Conservation (phyloP, 208 protist genomes). For the Hexamita inflata region DNA sequence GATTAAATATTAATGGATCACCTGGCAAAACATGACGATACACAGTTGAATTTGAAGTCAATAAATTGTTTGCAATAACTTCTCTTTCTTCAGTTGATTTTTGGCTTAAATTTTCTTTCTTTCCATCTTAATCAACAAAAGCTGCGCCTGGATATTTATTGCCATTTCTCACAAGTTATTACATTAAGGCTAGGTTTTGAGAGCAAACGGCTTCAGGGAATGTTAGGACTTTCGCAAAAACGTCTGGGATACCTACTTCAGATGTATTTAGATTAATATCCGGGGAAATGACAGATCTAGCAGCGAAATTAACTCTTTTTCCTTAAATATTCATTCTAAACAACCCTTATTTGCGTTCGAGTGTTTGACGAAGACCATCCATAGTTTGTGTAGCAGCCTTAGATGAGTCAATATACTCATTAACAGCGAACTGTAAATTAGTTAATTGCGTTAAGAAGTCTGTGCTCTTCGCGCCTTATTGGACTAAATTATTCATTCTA, state of each 20-base stretch:
- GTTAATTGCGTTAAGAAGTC: too few species aligned
- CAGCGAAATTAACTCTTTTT: conserved; percentile 93
- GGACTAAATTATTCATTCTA: too few species aligned
- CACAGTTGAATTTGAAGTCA: conserved; percentile 50
- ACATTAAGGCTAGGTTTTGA: conserved; percentile 54
- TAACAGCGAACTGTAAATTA: too few species aligned
- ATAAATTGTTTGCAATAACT: conserved; percentile 47
- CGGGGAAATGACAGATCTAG: conserved; percentile 85
- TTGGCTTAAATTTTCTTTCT: conserved; percentile 43
- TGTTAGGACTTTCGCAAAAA: conserved; percentile 76
- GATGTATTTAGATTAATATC: conserved; percentile 85
- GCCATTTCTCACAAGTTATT: conserved; percentile 4
- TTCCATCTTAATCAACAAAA: conserved; percentile 43
- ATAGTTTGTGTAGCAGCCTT: too few species aligned
- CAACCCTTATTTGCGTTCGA: conserved; percentile 97
- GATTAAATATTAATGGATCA: conserved; percentile 92
- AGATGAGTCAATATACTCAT: too few species aligned
- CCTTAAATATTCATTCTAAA: conserved; percentile 99
- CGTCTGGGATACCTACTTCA: conserved; percentile 69
- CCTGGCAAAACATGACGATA: conserved; percentile 84
- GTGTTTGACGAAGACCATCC: conserved; percentile 61
- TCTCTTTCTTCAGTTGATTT: conserved; percentile 39
- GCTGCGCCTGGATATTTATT: neutral
- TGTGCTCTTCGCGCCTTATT: too few species aligned
- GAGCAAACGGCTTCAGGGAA: conserved; percentile 76